Base-by-base conservation (phyloP, 768 basidiomycete species). In the Galerina marginata region DNA sequence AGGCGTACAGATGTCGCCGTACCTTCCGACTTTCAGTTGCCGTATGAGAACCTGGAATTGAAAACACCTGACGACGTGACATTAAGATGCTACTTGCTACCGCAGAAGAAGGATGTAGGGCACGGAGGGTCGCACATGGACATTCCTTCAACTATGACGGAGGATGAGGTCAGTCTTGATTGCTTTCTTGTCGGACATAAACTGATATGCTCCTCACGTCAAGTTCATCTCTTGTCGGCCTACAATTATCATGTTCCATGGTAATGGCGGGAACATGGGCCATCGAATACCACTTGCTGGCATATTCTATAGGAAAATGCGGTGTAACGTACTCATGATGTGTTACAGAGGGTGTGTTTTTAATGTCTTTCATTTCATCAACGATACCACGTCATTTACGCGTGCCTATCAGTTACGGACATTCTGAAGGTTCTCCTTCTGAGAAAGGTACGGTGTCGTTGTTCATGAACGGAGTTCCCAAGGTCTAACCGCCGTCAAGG, bases 311-410 rank as follows among this genome's bases (percentile, higher is more conserved):
- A 75, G 86, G 48, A 85, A 86, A 68, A 88, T 94, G 86, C 82
- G 92, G 14, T 97, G 95, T 73, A 98, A 99, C 70, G 94, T 97
- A 3, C 77, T 99, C 42, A 94, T 98, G 90, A 77, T 96, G 60
- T 95, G 92, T 49, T 99, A 99, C 71, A 79, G 96, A 69, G 95
- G 95, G 91, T 93, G 67, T 59, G 87, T 74, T n/a, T 23, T n/a
- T 39, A 25, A 49, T 33, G 33, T 25, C 47, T 39, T 37, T 20
- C 44, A 56, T 53, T 10, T 57, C 10, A 26, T 9, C 44, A 37
- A 38, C 6, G 51, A 38, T 38, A 40, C 36, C 20, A 38, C 47
- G 48, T 12, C 16, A 25, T 59, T 49, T 44, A 57, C 40, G 37
- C 51, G 9, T 29, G 20, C 11, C 10, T 54, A 9, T 57, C 52